Percentiles rank a stretch among this genome's conserved stretches.
Conservation (phyloP, 139 green algal species). For the Asterochloris erici region DNA sequence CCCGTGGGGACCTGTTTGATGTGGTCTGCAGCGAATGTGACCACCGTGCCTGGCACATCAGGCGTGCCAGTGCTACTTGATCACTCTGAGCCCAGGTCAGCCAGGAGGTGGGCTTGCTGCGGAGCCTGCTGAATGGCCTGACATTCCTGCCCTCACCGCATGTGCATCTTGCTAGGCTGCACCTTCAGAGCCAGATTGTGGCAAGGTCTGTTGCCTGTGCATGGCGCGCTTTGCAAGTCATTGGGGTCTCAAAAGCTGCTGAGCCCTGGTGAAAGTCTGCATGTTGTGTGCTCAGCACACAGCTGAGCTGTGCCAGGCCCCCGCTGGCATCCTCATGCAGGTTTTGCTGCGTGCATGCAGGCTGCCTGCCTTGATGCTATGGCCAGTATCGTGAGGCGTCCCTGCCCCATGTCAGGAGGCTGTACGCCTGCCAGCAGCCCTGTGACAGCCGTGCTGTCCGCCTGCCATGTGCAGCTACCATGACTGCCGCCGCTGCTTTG, state of each 20-base stretch:
- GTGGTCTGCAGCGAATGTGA: background rate
- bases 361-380: background rate
- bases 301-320: no score
- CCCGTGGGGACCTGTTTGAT: background rate
- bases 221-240: no score
- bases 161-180: no score
- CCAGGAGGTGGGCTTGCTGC: background rate
- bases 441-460: background rate
- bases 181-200: no score
- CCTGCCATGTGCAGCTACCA: background rate
- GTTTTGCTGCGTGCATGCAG: no score
- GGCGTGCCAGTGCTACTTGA: background rate
- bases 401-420: background rate
- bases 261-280: no score
- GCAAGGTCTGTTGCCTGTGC: no score
- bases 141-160: no score
- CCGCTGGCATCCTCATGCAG: no score
- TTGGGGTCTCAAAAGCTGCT: no score
- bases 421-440: background rate
- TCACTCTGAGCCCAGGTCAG: background rate
- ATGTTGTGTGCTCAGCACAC: no score
- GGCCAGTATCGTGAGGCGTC: background rate
- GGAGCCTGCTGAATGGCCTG: background rate
- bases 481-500: background rate
- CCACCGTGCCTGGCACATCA: background rate